Percentiles rank a stretch among this genome's conserved stretches.
Evolutionary conservation across 176 grass and related monocot species (phyloP).

Genomic region (Ensete ventricosum): DNA sequence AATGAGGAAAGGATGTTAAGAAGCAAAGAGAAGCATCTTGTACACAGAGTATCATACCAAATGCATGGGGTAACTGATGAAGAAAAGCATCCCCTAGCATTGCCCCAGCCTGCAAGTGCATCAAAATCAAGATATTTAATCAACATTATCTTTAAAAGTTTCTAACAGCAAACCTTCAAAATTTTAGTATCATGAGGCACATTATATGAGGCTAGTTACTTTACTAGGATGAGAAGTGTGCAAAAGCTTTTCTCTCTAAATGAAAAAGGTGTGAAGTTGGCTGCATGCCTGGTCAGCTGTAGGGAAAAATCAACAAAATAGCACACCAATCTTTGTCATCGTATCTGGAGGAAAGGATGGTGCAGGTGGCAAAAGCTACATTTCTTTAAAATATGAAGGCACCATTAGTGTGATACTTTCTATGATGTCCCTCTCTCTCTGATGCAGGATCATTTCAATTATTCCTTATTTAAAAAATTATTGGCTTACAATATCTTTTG

Average conservation of each 20-base stretch:
- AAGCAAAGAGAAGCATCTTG: conserved; percentile 5
- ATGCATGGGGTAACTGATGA: conserved; percentile 96
- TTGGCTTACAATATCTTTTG: too few species aligned
- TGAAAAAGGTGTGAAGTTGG: too few species aligned
- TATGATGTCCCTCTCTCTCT: too few species aligned
- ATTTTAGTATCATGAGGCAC: neutral
- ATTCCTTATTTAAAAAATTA: too few species aligned
- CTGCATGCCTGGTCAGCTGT: neutral
- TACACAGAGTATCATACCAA: conserved; percentile 49
- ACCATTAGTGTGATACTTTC: too few species aligned
- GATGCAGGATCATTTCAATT: too few species aligned
- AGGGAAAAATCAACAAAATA: neutral
- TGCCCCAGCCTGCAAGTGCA: conserved; percentile 76
- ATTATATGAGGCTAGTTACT: too few species aligned
- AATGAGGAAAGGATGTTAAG: neutral
- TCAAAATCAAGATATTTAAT: neutral
- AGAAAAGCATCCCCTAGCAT: conserved; percentile 99
- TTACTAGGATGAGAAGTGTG: too few species aligned
- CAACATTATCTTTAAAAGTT: neutral
- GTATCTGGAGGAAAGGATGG: neutral
- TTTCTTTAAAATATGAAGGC: too few species aligned
- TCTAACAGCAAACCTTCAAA: neutral
- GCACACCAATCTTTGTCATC: neutral
- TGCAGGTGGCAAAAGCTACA: too few species aligned
- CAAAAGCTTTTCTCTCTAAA: too few species aligned